Evolutionary conservation across 352 stramenopile genomes (phyloP), one percentile per base, ranked within the genome.

Genomic region (Aphanomyces stellatus): DNA sequence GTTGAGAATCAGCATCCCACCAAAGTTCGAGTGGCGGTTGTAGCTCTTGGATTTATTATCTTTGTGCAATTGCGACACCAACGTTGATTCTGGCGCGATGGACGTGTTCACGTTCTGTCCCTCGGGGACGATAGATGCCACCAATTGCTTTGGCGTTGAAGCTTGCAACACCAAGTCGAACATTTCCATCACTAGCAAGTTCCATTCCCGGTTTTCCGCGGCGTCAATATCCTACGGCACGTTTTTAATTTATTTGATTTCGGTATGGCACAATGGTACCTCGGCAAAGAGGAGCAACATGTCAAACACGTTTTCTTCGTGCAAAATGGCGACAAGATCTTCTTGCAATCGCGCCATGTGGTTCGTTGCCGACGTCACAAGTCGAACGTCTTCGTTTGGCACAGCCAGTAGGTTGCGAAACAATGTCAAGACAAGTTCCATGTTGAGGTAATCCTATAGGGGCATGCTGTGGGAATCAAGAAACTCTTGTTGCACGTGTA

Each of bases 171-270:
- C 91, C 42, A 94, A 74, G 62, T 91, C 83, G 25, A 96, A 73
- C 75, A 96, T 93, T 70, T 96, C 87, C 85, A 96, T 91, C 40
- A 96, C 81, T 5, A 96, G 59, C 65, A 96, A 49, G 49, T 94
- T 93, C 87, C 87, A 94, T 53, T 96, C 87, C 7, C 78, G 79
- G 69, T 93, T 92, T 41, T 93, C 87, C 0, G 80, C 62, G 2
- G 85, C 83, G 8, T 95, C 85, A 57, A 95, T 95, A 53, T 95
- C 85, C 71, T 91, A 53, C 51, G 19, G 8, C 25, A 40, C 8
- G 4, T 28, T 8, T 6, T 4, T 43, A 6, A 53, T 46, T 33
- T 35, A 30, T 34, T 24, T 19, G 27, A 4, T 41, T 5, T 60
- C 6, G 7, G 17, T 5, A 51, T 13, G 15, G 59, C n/a, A 27